Percentiles rank a stretch among this genome's conserved stretches.
Conservation (phyloP, 768 basidiomycete genomes). For the Boletus vinaceobasis region DNA sequence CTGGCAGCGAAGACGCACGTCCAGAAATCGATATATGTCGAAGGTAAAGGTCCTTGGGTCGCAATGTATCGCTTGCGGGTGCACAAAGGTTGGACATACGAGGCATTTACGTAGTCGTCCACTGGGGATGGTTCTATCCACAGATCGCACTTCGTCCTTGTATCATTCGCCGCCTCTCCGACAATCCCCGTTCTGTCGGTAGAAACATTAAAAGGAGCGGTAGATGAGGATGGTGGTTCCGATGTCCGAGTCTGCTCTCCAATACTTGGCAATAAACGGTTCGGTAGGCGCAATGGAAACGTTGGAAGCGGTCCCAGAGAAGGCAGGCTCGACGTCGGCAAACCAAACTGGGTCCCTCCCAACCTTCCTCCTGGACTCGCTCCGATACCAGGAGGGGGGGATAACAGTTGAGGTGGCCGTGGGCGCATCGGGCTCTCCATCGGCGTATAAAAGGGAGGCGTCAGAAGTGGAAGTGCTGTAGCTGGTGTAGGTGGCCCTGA, state of each 20-base stretch:
- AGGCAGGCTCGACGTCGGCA: neutral
- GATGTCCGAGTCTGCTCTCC: conserved; percentile 9
- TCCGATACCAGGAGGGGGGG: neutral
- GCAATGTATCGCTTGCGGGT: conserved; percentile 87
- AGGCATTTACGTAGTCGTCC: conserved; percentile 95
- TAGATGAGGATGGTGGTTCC: neutral
- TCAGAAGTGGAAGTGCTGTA: conserved; percentile 19
- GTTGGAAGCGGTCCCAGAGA: conserved; percentile 9
- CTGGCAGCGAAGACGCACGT: conserved; percentile 53
- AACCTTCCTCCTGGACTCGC: neutral
- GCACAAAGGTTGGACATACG: conserved; percentile 83
- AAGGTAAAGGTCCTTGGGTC: conserved; percentile 89
- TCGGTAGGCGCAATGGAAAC: conserved; percentile 19
- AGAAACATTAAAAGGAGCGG: neutral
- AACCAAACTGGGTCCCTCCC: conserved; percentile 7
- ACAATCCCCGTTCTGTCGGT: neutral
- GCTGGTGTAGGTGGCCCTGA: conserved; percentile 22
- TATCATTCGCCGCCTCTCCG: neutral
- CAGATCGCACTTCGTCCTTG: conserved; percentile 2
- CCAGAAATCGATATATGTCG: conserved; percentile 94
- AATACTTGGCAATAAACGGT: conserved; percentile 16
- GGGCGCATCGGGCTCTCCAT: conserved; percentile 23
- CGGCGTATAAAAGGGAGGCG: conserved; percentile 28
- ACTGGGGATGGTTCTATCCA: conserved; percentile 38
- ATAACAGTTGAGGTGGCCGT: conserved; percentile 4